Base-by-base conservation (phyloP, 176 grass and related monocot genomes). In the Musa acuminata region DNA sequence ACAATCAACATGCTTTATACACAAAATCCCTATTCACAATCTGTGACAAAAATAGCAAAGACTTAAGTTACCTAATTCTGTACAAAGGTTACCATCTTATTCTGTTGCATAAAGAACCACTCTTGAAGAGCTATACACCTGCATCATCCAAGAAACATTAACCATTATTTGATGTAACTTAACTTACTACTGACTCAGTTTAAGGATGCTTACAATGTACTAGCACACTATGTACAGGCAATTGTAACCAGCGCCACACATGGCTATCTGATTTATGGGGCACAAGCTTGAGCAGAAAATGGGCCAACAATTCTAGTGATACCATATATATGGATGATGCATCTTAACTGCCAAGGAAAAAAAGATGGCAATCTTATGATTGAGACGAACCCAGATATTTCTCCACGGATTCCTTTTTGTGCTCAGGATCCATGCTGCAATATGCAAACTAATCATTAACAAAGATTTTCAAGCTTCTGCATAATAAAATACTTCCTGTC, bases 361-460 rank as follows among this genome's bases (percentile, higher is more conserved):
- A 29, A 66, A 65, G 52, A 77, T 83, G 25, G 52, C 22, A 75
- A 71, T 13, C 2, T 83, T 90, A 98, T 17, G 29, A 79, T 75
- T 81, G 78, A 76, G 95, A 87, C 55, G 95, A 80, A 54, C 90
- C 95, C 0, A 53, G 27, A 75, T 98, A 98, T 83, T 98, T 98
- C 75, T 87, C 89, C 64, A 80, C 81, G 1, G 95, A 98, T 85
- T 94, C 95, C 85, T 82, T 98, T 80, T 94, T 98, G 78, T 79
- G 90, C 54, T 93, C 90, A 87, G 95, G 95, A 94, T 98, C 95
- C 53, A 98, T 86, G 79, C 90, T 98, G 86, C 70, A 79, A 64
- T 57, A 58, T 21, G 63, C 9, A 78, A 74, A 82, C 75, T 0
- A 49, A 67, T 72, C 64, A 26, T 55, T 49, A 50, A 57, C 60